Evolutionary conservation across 352 stramenopile genomes (phyloP), one percentile per base, ranked within the genome.

Genomic region (Pythium myriotylum): DNA sequence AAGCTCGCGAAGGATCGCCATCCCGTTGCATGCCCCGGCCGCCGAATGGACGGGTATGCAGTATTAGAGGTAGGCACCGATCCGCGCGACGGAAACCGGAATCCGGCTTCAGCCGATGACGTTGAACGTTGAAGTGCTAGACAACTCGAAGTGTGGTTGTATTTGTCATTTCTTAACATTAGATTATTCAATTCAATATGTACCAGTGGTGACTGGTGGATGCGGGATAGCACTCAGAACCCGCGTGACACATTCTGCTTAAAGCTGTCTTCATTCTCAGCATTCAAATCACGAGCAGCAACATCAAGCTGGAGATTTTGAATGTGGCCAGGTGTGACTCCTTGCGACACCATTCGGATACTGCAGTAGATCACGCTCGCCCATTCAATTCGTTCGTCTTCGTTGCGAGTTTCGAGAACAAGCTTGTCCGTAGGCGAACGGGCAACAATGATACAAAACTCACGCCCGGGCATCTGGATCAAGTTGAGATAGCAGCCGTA

Each of bases 311-410:
- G 74, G 22, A 94, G 52, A 32, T 84, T 82, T 50, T 86, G 80
- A 29, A 92, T 94, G 60, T 92, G 85, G 17, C 83, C 85, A 0
- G 82, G 84, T 1, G 85, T 95, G 53, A 95, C 86, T 24, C 87
- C 87, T 61, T 94, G 85, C 27, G 85, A 92, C 16, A 91, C 83
- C 74, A 95, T 90, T 54, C 84, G 81, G 58, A 95, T 95, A 60
- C 73, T 91, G 73, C 87, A 95, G 71, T 94, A 92, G 46, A 95
- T 81, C 37, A 91, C 78, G 50, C 85, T 94, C 22, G 85, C 85
- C 87, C 87, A 95, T 59, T 93, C 85, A 61, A 94, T 77, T n/a
- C 85, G 84, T 57, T 95, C 84, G n/a, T 85, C 73, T 26, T 90
- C 73, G 3, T 74, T 77, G 26, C 62, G 65, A 8, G 80, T 81